Base-by-base conservation (phyloP, 2,329 filamentous ascomycete genomes). In the Curvularia sp. region DNA sequence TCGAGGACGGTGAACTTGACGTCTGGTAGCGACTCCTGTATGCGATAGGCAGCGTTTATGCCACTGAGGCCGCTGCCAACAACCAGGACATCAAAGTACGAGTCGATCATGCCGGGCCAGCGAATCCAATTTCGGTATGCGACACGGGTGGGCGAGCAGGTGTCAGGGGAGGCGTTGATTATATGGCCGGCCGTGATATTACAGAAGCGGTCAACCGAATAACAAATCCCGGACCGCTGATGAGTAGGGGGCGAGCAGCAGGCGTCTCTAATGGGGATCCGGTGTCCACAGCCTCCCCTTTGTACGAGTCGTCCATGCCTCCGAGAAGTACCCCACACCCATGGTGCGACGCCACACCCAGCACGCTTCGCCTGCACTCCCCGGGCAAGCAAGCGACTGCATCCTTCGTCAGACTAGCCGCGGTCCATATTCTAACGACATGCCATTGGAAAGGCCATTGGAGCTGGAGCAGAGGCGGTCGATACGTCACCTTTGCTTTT, bases 11-110 rank as follows among this genome's bases (percentile, higher is more conserved):
- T 81, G 70, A 90, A 93, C 2, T 75, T 83, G 38, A 82, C 77
- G 42, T 80, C 71, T 0, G 88, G 87, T 1, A 87, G 77, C 25
- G 82, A 75, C 1, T 80, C 80, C 66, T 91, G 86, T 1, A 92
- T 66, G n/a, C 88, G 86, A 69, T 93, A 92, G 13, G 85, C 89
- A 12, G 87, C 81, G 65, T 92, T 92, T 78, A 93, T 89, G 52
- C 90, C 90, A 5, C 88, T 89, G 53, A 93, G 86, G 10, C 90
- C 90, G 2, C 89, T 89, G 12, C 90, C 90, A 51, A 93, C 78
- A 65, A 93, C 86, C 67, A 91, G 60, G 27, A 81, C 70, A 64
- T 82, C 80, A 64, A 74, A 80, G 41, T 61, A 62, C 15, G 55
- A 55, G 48, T 64, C 66, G 61, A 68, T 69, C 56, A 59, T 59